Evolutionary conservation across 768 basidiomycete genomes (phyloP).

Genomic region (Amanita rubescens): DNA sequence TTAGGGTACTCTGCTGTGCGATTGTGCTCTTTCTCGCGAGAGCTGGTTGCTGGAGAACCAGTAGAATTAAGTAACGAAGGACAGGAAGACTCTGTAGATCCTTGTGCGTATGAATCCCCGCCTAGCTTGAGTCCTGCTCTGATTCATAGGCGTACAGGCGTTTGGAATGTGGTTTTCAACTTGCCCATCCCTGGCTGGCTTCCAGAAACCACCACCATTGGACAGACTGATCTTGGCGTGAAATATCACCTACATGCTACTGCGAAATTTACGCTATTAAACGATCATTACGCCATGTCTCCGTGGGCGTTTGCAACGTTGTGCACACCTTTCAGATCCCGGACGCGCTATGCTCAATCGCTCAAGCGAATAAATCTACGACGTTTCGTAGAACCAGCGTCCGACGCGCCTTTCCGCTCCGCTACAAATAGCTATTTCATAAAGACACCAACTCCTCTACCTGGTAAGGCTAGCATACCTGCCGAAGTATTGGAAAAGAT

Average conservation of each 20-base stretch:
- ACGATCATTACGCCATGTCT: conserved; percentile 26
- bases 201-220: conserved; percentile 50
- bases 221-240: conserved; percentile 46
- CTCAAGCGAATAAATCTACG: conserved; percentile 38
- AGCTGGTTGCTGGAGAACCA: conserved; percentile 47
- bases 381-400: conserved; percentile 44
- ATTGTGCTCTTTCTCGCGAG: conserved; percentile 57
- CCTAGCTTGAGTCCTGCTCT: neutral
- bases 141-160: conserved; percentile 22
- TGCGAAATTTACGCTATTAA: conserved; percentile 47
- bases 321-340: conserved; percentile 50
- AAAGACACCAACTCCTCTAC: conserved; percentile 24
- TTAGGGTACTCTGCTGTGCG: conserved; percentile 66
- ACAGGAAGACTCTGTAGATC: conserved; percentile 45
- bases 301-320: conserved; percentile 43
- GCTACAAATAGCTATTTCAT: conserved; percentile 36
- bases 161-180: conserved; percentile 77
- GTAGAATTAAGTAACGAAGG: conserved; percentile 61
- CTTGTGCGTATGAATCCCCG: conserved; percentile 30
- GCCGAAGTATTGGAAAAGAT: conserved; percentile 51
- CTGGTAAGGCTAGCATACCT: conserved; percentile 32
- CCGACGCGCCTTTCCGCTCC: conserved; percentile 25
- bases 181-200: conserved; percentile 88
- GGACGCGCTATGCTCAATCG: conserved; percentile 33
- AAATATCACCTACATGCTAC: conserved; percentile 63